phyloP scores from a whole-genome alignment of 192 early-diverging fungal genomes.

The Coemansia sp. region DNA sequence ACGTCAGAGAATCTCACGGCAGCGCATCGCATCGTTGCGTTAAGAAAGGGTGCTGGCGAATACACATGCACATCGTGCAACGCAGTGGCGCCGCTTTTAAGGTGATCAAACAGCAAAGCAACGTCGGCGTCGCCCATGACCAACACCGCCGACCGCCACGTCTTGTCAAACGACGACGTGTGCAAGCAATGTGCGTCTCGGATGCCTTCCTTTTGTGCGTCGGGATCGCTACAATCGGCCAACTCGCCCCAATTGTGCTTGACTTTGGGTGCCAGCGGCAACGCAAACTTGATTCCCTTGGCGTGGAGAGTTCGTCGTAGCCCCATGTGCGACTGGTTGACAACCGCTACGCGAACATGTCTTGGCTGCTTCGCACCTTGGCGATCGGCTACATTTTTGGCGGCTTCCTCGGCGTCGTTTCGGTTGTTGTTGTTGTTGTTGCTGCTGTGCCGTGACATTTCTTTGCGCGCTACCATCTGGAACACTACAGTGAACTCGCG shows the following conservation, averaged over 20 bases:
- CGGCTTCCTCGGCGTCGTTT: neutral
- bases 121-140: constrained; percentile 29
- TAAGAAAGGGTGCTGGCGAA: constrained; percentile 28
- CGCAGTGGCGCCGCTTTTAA: constrained; percentile 12
- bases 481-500: constrained; percentile 44
- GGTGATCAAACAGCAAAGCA: constrained; percentile 22
- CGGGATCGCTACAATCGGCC: constrained; percentile 25
- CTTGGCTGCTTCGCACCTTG: neutral
- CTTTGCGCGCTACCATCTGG: constrained; percentile 15
- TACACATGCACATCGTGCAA: constrained; percentile 8
- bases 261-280: constrained; percentile 47
- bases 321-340: constrained; percentile 41
- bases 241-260: neutral
- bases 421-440: neutral
- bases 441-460: constrained; percentile 2
- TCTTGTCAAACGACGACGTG: constrained; percentile 31
- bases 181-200: constrained; percentile 18
- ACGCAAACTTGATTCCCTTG: constrained; percentile 25
- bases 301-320: constrained; percentile 26
- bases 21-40: constrained; percentile 34
- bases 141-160: constrained; percentile 38
- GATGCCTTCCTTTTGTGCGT: neutral
- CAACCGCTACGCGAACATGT: constrained; percentile 24
- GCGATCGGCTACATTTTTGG: neutral
- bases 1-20: constrained; percentile 27